Conservation (phyloP, 352 stramenopile genomes). For the Phytophthora parvispora region DNA sequence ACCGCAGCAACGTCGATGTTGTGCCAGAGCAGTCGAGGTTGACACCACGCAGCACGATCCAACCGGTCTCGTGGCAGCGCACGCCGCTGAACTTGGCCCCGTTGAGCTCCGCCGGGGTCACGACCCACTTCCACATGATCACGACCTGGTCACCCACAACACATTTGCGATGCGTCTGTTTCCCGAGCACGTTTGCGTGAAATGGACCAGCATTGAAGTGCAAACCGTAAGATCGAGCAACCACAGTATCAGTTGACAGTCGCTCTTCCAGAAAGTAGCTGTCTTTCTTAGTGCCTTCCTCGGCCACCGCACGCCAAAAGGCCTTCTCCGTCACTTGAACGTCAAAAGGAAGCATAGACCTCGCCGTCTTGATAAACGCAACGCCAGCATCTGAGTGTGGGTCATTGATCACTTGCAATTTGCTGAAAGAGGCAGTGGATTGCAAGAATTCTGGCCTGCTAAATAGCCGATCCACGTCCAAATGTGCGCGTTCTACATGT, state of each 20-base stretch:
- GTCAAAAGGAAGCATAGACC: constrained; percentile 49
- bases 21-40: not conserved
- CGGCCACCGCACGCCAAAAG: constrained; percentile 48
- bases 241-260: constrained; percentile 30
- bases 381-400: constrained; percentile 23
- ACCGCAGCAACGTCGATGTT: constrained; percentile 50
- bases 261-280: constrained; percentile 40
- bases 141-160: constrained; percentile 35
- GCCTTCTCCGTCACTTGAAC: constrained; percentile 33
- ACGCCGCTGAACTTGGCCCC: constrained; percentile 38
- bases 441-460: constrained; percentile 17
- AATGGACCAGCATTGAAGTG: constrained; percentile 32
- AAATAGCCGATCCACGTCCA: constrained; percentile 29
- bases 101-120: constrained; percentile 50
- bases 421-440: constrained; percentile 13
- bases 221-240: constrained; percentile 30
- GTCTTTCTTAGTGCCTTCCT: constrained; percentile 30
- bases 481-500: constrained; percentile 25
- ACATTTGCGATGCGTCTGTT: constrained; percentile 55
- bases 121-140: constrained; percentile 59
- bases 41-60: constrained; percentile 31
- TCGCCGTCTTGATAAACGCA: constrained; percentile 43
- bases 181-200: constrained; percentile 47
- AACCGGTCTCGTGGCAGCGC: constrained; percentile 44
- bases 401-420: constrained; percentile 28